Percentiles rank a stretch among this genome's conserved stretches.
These are phyloP conservation scores for Penicillium sp. DNA, from an alignment of 2,329 filamentous ascomycete species.

Conservation along the genomic window DNA sequence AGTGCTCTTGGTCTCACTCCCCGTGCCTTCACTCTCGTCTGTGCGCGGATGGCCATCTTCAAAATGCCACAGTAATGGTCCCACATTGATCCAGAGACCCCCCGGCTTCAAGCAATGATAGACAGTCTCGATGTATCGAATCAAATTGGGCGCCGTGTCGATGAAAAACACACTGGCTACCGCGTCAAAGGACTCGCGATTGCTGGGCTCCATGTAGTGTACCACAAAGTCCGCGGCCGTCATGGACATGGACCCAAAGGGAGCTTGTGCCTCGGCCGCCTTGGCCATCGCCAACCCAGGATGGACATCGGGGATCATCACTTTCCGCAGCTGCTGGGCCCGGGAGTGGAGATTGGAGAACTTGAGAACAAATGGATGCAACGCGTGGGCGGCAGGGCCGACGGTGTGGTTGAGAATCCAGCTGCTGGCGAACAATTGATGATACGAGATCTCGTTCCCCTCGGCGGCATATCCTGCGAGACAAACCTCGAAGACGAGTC, in stretches of 20 bases:
- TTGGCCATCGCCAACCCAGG: slow-evolving; percentile 53
- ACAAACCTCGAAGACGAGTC: slow-evolving; percentile 83
- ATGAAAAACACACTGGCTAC: slow-evolving; percentile 93
- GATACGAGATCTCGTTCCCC: slow-evolving; percentile 95
- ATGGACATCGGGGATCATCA: slow-evolving; percentile 75
- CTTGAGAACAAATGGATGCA: slow-evolving; percentile 80
- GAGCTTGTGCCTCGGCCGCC: slow-evolving; percentile 19
- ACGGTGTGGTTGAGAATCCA: slow-evolving; percentile 51
- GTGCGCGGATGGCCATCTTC: slow-evolving; percentile 51
- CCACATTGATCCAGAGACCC: slow-evolving; percentile 82
- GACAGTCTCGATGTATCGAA: slow-evolving; percentile 83
- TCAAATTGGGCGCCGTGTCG: slow-evolving; percentile 89
- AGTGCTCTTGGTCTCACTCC: slow-evolving; percentile 13
- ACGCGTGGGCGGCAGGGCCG: slow-evolving; percentile 53
- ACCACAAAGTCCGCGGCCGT: slow-evolving; percentile 86
- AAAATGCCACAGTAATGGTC: slow-evolving; percentile 93
- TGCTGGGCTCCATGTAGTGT: slow-evolving; percentile 64
- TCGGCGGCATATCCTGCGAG: slow-evolving; percentile 66
- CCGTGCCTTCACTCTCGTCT: slow-evolving; percentile 8
- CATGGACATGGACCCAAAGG: slow-evolving; percentile 75
- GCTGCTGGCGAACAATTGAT: slow-evolving; percentile 82
- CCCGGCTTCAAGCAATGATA: slow-evolving; percentile 67
- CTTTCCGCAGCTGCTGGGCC: slow-evolving; percentile 65
- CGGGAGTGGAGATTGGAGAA: slow-evolving; percentile 81
- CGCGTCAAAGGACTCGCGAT: slow-evolving; percentile 64